Base-by-base conservation (phyloP, 495 filamentous ascomycete species). In the Aspergillus taichungensis region DNA sequence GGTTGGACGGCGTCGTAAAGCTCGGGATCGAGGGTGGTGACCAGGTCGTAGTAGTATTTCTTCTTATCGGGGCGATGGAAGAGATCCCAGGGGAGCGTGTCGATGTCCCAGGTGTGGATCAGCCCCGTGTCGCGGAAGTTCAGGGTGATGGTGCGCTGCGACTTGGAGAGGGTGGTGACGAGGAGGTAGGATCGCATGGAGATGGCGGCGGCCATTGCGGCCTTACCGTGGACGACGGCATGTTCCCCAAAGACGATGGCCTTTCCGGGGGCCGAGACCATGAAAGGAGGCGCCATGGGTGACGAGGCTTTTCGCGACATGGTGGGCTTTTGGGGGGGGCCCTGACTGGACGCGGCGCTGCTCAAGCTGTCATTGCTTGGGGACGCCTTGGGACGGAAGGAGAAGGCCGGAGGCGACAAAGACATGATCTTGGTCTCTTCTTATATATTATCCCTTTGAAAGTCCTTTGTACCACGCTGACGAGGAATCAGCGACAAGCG, bases 201-300 rank as follows among this genome's bases (percentile, higher is more conserved):
- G 47, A 98, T 88, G 11, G 92, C 82, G 13, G 91, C 92, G 34
- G 92, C 92, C 64, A 98, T 88, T 42, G 92, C 90, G 40, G 89
- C 82, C 80, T 95, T 95, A 58, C 92, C 92, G 57, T 98, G 78
- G 8, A 98, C 92, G 2, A 95, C 92, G 8, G 92, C 87, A 70
- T 98, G 92, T 61, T 98, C 92, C 43, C 92, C 92, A 64, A 85
- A 95, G 12, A 95, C 87, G 60, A 98, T 97, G 55, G 94, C 91
- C 64, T 98, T 98, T 30, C 90, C 92, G 9, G 92, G 92, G 10
- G 92, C 90, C 6, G 92, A 97, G 44, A 95, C 90, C 85, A 97
- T 94, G 52, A 97, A 98, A 36, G 90, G 69, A 5, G 91, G 89
- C 68, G 89, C 76, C 71, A 77, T 67, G 0, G 73, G 71, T 8